Evolutionary conservation across 2,329 filamentous ascomycete genomes (phyloP).

Genomic region (Diaporthe vaccinii): DNA sequence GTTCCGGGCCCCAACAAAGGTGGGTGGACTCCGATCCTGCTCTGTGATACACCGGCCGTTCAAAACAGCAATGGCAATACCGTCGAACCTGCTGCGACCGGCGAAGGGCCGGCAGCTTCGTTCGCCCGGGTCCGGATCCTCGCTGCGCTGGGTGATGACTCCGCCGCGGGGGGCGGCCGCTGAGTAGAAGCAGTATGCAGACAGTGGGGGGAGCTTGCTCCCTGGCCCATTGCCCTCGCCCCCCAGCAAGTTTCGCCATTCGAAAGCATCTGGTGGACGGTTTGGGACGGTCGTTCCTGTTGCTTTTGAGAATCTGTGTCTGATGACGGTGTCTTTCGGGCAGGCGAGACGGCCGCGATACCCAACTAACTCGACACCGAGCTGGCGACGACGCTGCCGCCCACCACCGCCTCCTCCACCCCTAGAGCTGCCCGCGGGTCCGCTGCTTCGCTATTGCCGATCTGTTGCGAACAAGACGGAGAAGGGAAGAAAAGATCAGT

Average conservation of each 20-base stretch:
- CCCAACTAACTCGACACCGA: conserved; percentile 11
- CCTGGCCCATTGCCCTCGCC: conserved; percentile 1
- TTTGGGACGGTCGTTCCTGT: not conserved
- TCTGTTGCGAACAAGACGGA: not conserved
- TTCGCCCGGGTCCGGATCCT: not conserved
- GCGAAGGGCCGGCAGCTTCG: not conserved
- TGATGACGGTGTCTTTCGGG: conserved; percentile 25
- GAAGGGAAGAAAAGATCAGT: not conserved
- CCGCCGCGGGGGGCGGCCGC: conserved; percentile 32
- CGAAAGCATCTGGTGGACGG: not conserved
- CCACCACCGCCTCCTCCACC: conserved; percentile 6
- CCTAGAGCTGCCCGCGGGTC: not conserved
- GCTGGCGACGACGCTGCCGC: conserved; percentile 13
- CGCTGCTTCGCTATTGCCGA: not conserved
- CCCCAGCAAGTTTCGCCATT: conserved; percentile 11
- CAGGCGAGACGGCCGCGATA: conserved; percentile 31
- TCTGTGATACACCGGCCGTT: not conserved
- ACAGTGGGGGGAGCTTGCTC: conserved; percentile 31
- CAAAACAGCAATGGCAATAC: not conserved
- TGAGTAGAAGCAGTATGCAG: conserved; percentile 28
- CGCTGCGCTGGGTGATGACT: conserved; percentile 29
- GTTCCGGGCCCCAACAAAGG: conserved; percentile 22
- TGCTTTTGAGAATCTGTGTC: conserved; percentile 27
- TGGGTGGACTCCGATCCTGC: conserved; percentile 28
- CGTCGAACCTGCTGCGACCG: not conserved